Evolutionary conservation across 2,329 filamentous ascomycete species (phyloP).

Genomic region (Emmonsia crescens): DNA sequence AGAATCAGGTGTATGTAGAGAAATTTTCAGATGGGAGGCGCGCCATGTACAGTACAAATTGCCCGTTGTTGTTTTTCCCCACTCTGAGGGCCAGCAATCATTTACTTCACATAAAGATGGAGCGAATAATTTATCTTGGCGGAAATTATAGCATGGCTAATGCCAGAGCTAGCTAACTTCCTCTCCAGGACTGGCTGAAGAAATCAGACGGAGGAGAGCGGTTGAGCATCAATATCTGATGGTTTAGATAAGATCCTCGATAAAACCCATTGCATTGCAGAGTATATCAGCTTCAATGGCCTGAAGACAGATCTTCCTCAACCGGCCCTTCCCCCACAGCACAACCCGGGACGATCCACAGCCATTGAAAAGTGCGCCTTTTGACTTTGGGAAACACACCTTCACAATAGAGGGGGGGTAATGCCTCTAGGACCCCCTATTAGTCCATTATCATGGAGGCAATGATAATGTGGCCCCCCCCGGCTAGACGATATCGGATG

Average conservation of each 20-base stretch:
- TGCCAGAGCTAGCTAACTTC: background rate
- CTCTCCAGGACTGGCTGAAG: conserved; percentile 33
- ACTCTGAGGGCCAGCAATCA: conserved; percentile 14
- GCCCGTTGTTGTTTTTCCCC: conserved; percentile 23
- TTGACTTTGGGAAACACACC: conserved; percentile 35
- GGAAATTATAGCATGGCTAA: background rate
- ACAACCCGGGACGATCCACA: conserved; percentile 22
- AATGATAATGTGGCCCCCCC: background rate
- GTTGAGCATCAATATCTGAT: conserved; percentile 37
- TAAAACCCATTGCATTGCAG: background rate
- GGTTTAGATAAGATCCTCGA: conserved; percentile 29
- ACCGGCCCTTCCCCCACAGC: conserved; percentile 14
- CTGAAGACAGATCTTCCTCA: conserved; percentile 5
- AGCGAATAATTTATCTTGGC: background rate
- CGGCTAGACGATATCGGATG: conserved; percentile 29
- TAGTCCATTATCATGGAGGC: background rate
- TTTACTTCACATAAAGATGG: background rate
- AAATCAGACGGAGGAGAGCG: conserved; percentile 41
- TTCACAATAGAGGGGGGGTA: conserved; percentile 32
- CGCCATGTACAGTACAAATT: too few relatives aligned
- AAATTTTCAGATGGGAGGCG: too few relatives aligned
- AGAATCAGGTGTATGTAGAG: conserved; percentile 28
- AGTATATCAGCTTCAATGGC: conserved; percentile 9
- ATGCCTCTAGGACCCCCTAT: background rate
- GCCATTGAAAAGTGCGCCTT: conserved; percentile 25